Conservation (phyloP, 768 basidiomycete genomes). For the Paxillus involutus region DNA sequence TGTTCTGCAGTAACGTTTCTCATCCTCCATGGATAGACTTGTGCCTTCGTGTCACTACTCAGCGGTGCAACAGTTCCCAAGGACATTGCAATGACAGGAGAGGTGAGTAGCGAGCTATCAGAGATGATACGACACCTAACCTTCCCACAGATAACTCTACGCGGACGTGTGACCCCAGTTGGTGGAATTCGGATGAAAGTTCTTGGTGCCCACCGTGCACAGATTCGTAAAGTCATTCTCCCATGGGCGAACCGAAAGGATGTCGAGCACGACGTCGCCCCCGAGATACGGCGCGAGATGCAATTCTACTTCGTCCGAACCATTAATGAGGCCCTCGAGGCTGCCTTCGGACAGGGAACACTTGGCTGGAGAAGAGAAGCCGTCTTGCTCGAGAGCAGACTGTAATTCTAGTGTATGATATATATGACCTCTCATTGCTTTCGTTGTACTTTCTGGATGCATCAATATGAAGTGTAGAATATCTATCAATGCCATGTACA, state of each 20-base stretch:
- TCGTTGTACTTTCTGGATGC: neutral
- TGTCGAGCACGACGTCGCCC: constrained; percentile 80
- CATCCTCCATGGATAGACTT: constrained; percentile 44
- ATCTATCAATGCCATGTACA: neutral
- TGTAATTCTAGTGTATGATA: constrained; percentile 34
- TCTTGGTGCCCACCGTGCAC: constrained; percentile 85
- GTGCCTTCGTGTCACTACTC: constrained; percentile 84
- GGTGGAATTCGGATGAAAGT: constrained; percentile 93
- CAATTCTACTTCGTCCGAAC: constrained; percentile 81
- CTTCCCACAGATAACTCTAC: constrained; percentile 64
- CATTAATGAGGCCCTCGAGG: constrained; percentile 78
- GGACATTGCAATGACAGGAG: constrained; percentile 87
- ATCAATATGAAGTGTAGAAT: neutral
- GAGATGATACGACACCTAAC: neutral
- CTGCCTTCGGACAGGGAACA: constrained; percentile 73
- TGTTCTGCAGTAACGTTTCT: neutral
- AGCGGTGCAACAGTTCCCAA: constrained; percentile 73
- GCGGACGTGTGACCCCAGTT: constrained; percentile 79
- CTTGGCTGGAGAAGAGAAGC: constrained; percentile 62
- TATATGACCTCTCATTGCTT: neutral
- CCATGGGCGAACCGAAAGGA: constrained; percentile 86
- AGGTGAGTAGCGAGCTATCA: constrained; percentile 42
- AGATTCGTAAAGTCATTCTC: constrained; percentile 79
- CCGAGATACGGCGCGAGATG: constrained; percentile 71
- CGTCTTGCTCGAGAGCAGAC: constrained; percentile 51